Conservation (phyloP, 192 early-diverging fungal genomes). For the Thoreauomyces humboldtii region DNA sequence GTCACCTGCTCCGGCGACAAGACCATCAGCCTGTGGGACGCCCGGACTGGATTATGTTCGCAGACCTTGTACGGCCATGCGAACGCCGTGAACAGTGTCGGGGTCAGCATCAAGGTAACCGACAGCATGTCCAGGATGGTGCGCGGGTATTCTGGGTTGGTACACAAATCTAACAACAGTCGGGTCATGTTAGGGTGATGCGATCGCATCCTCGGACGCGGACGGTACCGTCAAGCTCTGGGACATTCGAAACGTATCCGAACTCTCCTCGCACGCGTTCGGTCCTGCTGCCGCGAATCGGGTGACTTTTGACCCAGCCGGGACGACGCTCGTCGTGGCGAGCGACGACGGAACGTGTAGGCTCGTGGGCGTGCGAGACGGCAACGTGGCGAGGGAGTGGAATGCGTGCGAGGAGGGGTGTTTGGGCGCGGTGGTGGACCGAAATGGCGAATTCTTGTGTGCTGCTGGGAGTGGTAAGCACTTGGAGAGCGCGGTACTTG, state of each 20-base stretch:
- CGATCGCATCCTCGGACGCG: constrained; percentile 47
- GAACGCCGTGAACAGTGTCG: constrained; percentile 50
- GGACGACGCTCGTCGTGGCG: constrained; percentile 40
- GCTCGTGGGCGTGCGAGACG: constrained; percentile 19
- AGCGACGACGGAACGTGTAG: constrained; percentile 45
- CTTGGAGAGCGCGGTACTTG: not conserved
- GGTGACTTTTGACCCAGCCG: constrained; percentile 48
- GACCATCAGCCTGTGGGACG: constrained; percentile 57
- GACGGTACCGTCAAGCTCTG: constrained; percentile 54
- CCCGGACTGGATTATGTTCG: constrained; percentile 45
- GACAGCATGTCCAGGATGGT: not conserved
- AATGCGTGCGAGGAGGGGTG: constrained; percentile 38
- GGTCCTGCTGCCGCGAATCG: constrained; percentile 50
- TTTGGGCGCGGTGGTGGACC: constrained; percentile 45
- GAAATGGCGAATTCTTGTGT: constrained; percentile 45
- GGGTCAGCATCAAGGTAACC: constrained; percentile 35
- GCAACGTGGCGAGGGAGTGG: constrained; percentile 14
- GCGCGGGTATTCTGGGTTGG: not conserved
- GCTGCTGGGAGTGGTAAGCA: constrained; percentile 41
- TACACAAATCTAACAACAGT: constrained; percentile 7
- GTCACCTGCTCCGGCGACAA: constrained; percentile 56
- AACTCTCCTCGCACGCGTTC: constrained; percentile 29
- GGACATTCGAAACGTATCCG: constrained; percentile 49
- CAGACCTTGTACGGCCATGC: constrained; percentile 56
- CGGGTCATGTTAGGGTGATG: constrained; percentile 41